A percentile compares a stretch with the other conserved stretches of the same genome.
phyloP scores from a whole-genome alignment of 2,329 filamentous ascomycete genomes.

The Sphaerulina vaccinii region DNA sequence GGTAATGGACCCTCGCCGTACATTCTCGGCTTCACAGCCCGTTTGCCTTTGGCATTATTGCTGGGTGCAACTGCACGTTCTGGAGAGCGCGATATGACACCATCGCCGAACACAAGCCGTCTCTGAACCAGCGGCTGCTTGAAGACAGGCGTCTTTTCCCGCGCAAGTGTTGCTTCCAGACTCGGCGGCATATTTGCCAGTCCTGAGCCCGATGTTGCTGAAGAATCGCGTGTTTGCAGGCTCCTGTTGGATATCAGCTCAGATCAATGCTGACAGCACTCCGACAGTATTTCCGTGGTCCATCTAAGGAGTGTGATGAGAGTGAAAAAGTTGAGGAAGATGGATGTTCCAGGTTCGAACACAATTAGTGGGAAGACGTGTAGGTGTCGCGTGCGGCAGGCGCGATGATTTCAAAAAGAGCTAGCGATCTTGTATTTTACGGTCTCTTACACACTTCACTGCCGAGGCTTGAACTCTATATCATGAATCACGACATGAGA shows the following conservation, averaged over 20 bases:
- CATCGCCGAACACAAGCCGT: slow-evolving; percentile 2
- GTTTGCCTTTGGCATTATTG: neutral
- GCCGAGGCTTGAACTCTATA: neutral
- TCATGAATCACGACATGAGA: neutral
- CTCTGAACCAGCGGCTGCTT: slow-evolving; percentile 1
- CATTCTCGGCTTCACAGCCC: slow-evolving; percentile 7
- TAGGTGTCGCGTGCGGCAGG: too few relatives aligned
- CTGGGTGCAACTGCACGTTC: slow-evolving; percentile 1
- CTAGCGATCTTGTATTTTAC: too few relatives aligned
- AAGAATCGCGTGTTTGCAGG: neutral
- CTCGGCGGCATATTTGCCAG: slow-evolving; percentile 5
- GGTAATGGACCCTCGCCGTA: slow-evolving; percentile 29
- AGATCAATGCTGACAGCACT: neutral
- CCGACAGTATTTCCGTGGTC: neutral
- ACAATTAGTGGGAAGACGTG: too few relatives aligned
- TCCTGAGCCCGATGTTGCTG: neutral
- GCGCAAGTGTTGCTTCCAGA: neutral
- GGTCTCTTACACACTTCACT: too few relatives aligned
- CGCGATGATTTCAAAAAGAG: too few relatives aligned
- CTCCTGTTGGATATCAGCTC: too few relatives aligned
- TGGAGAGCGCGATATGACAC: slow-evolving; percentile 4
- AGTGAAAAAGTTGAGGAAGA: too few relatives aligned
- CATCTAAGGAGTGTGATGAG: too few relatives aligned
- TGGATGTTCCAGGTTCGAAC: too few relatives aligned
- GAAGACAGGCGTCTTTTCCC: neutral